Evolutionary conservation across 2,329 filamentous ascomycete genomes (phyloP), one percentile per base, ranked within the genome.

Genomic region (Sporothrix brasiliensis): DNA sequence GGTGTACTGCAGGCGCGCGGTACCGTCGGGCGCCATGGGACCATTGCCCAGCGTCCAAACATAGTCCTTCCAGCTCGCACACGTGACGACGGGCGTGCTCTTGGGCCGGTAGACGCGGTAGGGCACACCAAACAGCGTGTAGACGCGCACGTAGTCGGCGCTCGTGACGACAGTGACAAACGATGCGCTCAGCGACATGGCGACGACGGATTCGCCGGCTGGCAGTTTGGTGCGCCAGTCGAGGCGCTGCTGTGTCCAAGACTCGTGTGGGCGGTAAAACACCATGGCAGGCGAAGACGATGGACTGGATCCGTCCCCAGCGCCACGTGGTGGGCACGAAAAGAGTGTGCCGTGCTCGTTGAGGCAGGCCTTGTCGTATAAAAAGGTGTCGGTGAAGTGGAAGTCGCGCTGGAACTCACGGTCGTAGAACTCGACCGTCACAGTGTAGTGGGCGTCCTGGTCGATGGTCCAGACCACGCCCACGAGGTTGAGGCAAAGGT

Each of bases 371-470:
- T 97, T 97, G 81, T 99, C 95, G 80, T 98, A 98, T 4, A 93
- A 85, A 78, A 93, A 97, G 0, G 93, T 94, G 78, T 99, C 95
- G 14, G 94, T 98, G 79, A 99, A 98, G 81, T 98, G 95, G 76
- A 97, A 97, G 79, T 98, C 93, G 63, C 94, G 88, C 78, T 97
- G 91, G 71, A 91, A 89, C 75, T 97, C 93, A 71, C 93, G 91
- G 79, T 99, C 96, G 78, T 98, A 97, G 79, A 99, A 99, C 76
- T 98, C 95, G 1, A 98, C 94, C 0, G 94, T 97, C 13, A 99
- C 90, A 1, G 95, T 99, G 78, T 98, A 89, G 75, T 94, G 91
- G 0, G 91, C 92, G 77, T 97, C 94, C 79, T 99, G 95, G 75
- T 97, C 92, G 21, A 99, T 92, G 0, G 94, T 98, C 93, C 95